Percentiles rank a stretch among this genome's conserved stretches.
Conservation (phyloP, 768 basidiomycete species). For the Hemileccinum rubropunctum region DNA sequence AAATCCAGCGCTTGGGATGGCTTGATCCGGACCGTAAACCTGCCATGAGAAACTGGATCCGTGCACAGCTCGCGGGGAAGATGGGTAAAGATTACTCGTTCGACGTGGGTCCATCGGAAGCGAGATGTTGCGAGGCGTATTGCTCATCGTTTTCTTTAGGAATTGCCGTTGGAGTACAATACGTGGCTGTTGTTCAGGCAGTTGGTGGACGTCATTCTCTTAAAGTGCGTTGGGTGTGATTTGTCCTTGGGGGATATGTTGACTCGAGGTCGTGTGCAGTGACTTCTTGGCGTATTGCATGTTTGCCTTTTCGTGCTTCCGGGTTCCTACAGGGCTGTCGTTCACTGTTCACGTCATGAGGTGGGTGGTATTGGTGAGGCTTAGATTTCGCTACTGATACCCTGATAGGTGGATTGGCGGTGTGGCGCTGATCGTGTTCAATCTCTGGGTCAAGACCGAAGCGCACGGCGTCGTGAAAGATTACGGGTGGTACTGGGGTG, state of each 20-base stretch:
- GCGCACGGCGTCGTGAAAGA: constrained; percentile 98
- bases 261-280: constrained; percentile 39
- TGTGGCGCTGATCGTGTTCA: constrained; percentile 82
- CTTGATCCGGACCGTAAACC: constrained; percentile 73
- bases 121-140: neutral
- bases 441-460: constrained; percentile 98
- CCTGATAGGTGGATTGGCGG: constrained; percentile 80
- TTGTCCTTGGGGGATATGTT: neutral
- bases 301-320: constrained; percentile 93
- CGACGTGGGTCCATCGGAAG: constrained; percentile 53
- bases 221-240: constrained; percentile 64
- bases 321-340: constrained; percentile 78
- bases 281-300: constrained; percentile 94
- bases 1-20: constrained; percentile 80
- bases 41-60: constrained; percentile 74
- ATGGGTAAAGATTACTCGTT: constrained; percentile 95
- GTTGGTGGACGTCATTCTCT: constrained; percentile 90
- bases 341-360: constrained; percentile 72
- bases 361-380: constrained; percentile 35
- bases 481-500: constrained; percentile 98
- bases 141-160: constrained; percentile 39
- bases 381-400: constrained; percentile 3
- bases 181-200: constrained; percentile 96
- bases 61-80: constrained; percentile 81
- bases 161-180: constrained; percentile 91